These are phyloP conservation scores for Edaphochlamys debaryana DNA, from an alignment of 139 green algal genomes.

Conservation along the genomic window DNA sequence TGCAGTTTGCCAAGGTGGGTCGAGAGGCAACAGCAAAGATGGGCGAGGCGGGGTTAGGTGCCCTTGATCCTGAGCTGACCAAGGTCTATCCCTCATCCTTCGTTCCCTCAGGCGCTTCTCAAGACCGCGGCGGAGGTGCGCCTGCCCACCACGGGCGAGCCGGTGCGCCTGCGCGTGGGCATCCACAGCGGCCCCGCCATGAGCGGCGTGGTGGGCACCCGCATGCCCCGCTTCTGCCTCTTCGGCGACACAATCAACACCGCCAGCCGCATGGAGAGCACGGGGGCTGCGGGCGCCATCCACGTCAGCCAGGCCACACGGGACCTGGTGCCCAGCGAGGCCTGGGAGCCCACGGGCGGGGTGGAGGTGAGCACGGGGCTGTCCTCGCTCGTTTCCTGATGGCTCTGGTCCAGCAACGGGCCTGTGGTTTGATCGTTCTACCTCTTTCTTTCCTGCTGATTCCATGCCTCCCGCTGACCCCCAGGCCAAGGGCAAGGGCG, in stretches of 20 bases:
- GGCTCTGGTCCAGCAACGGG: background rate
- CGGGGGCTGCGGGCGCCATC: conserved; percentile 21
- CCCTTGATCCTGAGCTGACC: too few species aligned
- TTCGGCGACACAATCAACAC: conserved; percentile 45
- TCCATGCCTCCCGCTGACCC: background rate
- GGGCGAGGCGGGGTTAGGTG: too few species aligned
- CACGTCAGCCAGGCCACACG: conserved; percentile 24
- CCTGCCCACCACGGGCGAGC: conserved; percentile 25
- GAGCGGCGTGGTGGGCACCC: conserved; percentile 37
- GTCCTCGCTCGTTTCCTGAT: background rate
- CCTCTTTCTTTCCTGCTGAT: background rate
- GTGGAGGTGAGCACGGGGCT: background rate
- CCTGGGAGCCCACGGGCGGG: conserved; percentile 38
- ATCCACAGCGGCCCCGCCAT: conserved; percentile 36
- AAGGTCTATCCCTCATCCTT: too few species aligned
- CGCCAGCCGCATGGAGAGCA: conserved; percentile 40
- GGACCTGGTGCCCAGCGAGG: conserved; percentile 25
- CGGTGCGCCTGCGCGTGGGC: conserved; percentile 32
- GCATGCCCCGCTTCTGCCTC: conserved; percentile 45
- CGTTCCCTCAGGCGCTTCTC: conserved; percentile 12
- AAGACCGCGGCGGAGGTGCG: background rate
- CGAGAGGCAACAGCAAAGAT: too few species aligned
- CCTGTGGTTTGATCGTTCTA: background rate
- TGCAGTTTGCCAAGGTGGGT: too few species aligned
- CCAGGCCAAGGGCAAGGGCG: conserved; percentile 38